Evolutionary conservation across 495 filamentous ascomycete genomes (phyloP).

Genomic region (Astrocystis sublimbata): DNA sequence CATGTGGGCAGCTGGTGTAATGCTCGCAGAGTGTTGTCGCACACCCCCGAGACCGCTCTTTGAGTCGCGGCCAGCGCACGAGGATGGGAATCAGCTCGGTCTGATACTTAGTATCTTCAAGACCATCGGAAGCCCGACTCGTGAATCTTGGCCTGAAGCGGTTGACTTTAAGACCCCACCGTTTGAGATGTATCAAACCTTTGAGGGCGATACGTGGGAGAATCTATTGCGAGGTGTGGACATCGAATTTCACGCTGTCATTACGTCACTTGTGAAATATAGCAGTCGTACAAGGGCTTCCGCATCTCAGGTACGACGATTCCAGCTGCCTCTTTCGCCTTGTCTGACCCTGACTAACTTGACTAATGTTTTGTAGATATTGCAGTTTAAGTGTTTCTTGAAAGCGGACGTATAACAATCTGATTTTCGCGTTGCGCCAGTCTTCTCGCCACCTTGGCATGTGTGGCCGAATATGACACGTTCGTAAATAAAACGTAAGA

Average conservation of each 20-base stretch:
- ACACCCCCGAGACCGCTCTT: constrained; percentile 66
- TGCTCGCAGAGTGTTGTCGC: constrained; percentile 68
- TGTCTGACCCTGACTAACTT: neutral
- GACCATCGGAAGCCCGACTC: constrained; percentile 80
- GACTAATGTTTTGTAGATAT: neutral
- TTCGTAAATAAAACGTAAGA: too few species aligned
- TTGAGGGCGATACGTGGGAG: constrained; percentile 42
- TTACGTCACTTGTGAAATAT: constrained; percentile 38
- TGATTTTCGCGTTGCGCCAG: too few species aligned
- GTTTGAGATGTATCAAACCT: constrained; percentile 55
- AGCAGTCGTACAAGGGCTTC: constrained; percentile 31
- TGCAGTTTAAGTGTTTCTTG: constrained; percentile 5
- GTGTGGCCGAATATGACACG: too few species aligned
- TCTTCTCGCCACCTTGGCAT: too few species aligned
- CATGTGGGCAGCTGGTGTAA: constrained; percentile 86
- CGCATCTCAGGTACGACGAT: constrained; percentile 30
- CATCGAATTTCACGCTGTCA: constrained; percentile 32
- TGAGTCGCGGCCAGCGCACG: constrained; percentile 65
- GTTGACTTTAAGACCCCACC: constrained; percentile 48
- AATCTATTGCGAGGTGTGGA: constrained; percentile 40
- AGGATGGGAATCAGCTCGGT: constrained; percentile 87
- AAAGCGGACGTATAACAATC: neutral
- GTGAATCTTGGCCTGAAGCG: constrained; percentile 72
- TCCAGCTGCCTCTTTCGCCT: neutral
- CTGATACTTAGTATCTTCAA: constrained; percentile 89